Conservation (phyloP, 306 rosid species). For the Cucurbita maxima region DNA sequence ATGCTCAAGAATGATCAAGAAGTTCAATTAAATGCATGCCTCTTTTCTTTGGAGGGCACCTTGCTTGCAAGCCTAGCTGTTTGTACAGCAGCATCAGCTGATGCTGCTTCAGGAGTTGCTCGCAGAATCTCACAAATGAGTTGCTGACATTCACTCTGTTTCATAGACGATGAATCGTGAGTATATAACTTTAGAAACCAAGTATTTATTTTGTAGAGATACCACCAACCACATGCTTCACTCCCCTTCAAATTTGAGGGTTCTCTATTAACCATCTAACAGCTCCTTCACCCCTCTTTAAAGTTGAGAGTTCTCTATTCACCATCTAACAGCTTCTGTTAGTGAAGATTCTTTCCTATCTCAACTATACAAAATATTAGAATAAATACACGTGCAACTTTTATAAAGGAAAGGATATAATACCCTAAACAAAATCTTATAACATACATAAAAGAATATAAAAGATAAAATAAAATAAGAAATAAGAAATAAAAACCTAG, state of each 20-base stretch:
- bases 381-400: too few relatives aligned
- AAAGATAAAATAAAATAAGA: too few relatives aligned
- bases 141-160: conserved; percentile 98
- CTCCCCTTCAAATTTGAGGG: not conserved
- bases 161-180: conserved; percentile 8
- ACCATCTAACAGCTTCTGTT: too few relatives aligned
- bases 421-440: too few relatives aligned
- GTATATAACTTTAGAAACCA: conserved; percentile 5
- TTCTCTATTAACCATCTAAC: not conserved
- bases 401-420: too few relatives aligned
- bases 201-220: not conserved
- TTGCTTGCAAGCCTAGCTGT: conserved; percentile 95
- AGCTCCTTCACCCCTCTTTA: not conserved
- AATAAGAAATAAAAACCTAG: too few relatives aligned
- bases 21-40: conserved; percentile 36
- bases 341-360: too few relatives aligned
- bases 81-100: conserved; percentile 98
- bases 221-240: not conserved
- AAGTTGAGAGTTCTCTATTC: too few relatives aligned
- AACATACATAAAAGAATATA: too few relatives aligned
- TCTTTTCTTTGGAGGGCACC: conserved; percentile 81
- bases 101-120: conserved; percentile 98
- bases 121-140: conserved; percentile 95
- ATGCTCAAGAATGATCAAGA: not conserved
- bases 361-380: too few relatives aligned